phyloP scores from a whole-genome alignment of 371 early-diverging fungal species.

The Mortierella sp. region DNA sequence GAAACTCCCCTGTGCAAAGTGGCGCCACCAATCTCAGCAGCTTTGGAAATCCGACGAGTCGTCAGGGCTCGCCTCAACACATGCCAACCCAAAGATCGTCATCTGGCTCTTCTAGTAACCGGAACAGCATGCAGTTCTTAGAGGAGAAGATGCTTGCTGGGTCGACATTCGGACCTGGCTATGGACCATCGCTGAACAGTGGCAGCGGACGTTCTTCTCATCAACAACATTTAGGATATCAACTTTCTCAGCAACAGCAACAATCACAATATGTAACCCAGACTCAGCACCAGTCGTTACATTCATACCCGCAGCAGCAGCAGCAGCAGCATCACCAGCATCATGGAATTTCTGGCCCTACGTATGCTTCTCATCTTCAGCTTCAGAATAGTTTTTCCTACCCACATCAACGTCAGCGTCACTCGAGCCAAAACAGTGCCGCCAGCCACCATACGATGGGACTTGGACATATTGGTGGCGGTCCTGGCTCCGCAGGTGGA shows the following conservation, averaged over 20 bases:
- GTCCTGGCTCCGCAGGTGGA: conserved; percentile 50
- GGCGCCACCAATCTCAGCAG: conserved; percentile 5
- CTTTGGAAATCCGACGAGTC: conserved; percentile 24
- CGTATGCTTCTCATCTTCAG: conserved; percentile 37
- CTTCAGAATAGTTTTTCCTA: conserved; percentile 23
- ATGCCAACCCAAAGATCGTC: conserved; percentile 20
- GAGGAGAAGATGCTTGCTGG: conserved; percentile 44
- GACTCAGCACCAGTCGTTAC: not conserved
- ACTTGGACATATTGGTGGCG: conserved; percentile 46
- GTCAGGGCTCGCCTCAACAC: conserved; percentile 19
- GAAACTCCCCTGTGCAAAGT: conserved; percentile 36
- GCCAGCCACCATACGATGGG: conserved; percentile 57
- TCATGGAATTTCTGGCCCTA: conserved; percentile 18
- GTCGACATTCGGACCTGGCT: conserved; percentile 45
- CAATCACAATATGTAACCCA: conserved; percentile 5
- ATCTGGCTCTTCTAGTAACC: conserved; percentile 17
- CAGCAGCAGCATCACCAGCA: conserved; percentile 21
- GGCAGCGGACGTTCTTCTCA: conserved; percentile 21
- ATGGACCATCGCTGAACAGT: conserved; percentile 49
- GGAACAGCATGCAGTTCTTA: conserved; percentile 37
- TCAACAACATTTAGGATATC: conserved; percentile 18
- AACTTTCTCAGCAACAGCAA: conserved; percentile 23
- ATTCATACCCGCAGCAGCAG: conserved; percentile 10
- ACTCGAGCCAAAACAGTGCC: conserved; percentile 54
- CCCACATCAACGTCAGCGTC: conserved; percentile 54